Percentiles rank a stretch among this genome's conserved stretches.
These are phyloP conservation scores for Populus nigra DNA, from an alignment of 345 rosid genomes.

Conservation along the genomic window DNA sequence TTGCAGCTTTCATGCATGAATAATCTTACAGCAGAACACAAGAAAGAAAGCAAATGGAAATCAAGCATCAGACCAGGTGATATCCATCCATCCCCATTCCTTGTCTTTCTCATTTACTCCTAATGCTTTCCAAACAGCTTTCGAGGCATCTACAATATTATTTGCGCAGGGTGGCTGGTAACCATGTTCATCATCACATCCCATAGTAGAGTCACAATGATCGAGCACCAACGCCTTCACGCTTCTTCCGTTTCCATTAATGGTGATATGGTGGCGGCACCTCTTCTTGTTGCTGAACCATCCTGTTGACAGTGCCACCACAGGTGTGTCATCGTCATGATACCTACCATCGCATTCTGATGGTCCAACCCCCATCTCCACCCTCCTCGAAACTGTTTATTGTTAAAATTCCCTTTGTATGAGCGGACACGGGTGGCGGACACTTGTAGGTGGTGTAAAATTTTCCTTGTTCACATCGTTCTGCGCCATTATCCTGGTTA, in stretches of 20 bases:
- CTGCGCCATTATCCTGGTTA: slow-evolving; percentile 1
- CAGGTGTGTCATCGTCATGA: slow-evolving; percentile 6
- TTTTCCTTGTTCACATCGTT: slow-evolving; percentile 16
- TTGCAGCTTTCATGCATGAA: too few relatives aligned
- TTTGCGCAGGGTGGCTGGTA: slow-evolving; percentile 18
- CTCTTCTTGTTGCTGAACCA: slow-evolving; percentile 19
- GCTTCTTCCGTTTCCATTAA: slow-evolving; percentile 12
- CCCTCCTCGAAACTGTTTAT: slow-evolving; percentile 12
- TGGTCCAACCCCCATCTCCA: slow-evolving; percentile 1
- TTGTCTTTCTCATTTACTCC: slow-evolving; percentile 6
- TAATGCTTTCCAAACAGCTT: slow-evolving; percentile 15
- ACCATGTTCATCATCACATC: slow-evolving; percentile 10
- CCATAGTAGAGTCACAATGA: slow-evolving; percentile 16
- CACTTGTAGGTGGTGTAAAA: slow-evolving; percentile 1
- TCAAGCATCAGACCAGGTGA: slow-evolving; percentile 20
- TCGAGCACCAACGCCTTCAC: slow-evolving; percentile 15
- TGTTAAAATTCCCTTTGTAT: slow-evolving; percentile 13
- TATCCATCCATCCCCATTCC: slow-evolving; percentile 1
- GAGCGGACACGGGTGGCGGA: slow-evolving; percentile 9
- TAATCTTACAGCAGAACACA: not conserved
- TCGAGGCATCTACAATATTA: slow-evolving; percentile 16
- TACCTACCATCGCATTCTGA: slow-evolving; percentile 12
- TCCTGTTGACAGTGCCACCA: slow-evolving; percentile 19
- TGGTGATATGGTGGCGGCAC: not conserved
- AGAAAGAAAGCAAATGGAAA: not conserved